Evolutionary conservation across 164 flowering plant genomes (phyloP), one percentile per base, ranked within the genome.

Genomic region (Annona squamosa): DNA sequence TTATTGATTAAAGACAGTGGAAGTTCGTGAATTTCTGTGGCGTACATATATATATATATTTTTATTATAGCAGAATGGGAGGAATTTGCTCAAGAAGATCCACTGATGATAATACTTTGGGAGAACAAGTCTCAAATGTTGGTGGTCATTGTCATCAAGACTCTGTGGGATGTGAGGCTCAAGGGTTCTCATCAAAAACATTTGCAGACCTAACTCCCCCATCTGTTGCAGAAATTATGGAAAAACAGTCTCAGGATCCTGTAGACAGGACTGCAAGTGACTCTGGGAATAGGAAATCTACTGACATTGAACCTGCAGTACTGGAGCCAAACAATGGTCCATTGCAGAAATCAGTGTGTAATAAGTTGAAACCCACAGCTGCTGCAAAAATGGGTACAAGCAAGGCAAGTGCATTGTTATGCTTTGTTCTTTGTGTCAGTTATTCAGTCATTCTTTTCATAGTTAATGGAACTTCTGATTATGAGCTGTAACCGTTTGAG

Each of bases 1-100:
- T 9, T 52, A 9, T 52, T 52, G 59, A 10, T 52, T 52, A 52
- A 52, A 52, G 59, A 10, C 59, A 52, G 59, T 9, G 13, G 9
- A 52, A 52, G 59, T 52, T 16, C 17, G 59, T 52, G 13, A 52
- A 52, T 52, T 52, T 52, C 13, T 5, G 59, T 16, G 10, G 13
- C 9, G 59, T 52, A 52, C 13, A 10, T 3, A 52, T 52, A 9
- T 52, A 26, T 0, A 26, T 26, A 26, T 26, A 26, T 26, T 26
- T 26, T 26, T 26, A 64, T 72, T 19, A 19, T 52, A 17, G 41
- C 70, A 73, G 63, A 57, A 93, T 93, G 98, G 98, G 98, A 63
- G 94, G 98, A 74, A 69, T 93, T 78, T 93, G 98, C 81, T 89
- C 96, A 73, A 89, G 83, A 82, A 83, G 93, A 71, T 76, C 92